A percentile compares a stretch with the other conserved stretches of the same genome.
Conservation (phyloP, 768 basidiomycete genomes). For the Hygrocybe punicea region DNA sequence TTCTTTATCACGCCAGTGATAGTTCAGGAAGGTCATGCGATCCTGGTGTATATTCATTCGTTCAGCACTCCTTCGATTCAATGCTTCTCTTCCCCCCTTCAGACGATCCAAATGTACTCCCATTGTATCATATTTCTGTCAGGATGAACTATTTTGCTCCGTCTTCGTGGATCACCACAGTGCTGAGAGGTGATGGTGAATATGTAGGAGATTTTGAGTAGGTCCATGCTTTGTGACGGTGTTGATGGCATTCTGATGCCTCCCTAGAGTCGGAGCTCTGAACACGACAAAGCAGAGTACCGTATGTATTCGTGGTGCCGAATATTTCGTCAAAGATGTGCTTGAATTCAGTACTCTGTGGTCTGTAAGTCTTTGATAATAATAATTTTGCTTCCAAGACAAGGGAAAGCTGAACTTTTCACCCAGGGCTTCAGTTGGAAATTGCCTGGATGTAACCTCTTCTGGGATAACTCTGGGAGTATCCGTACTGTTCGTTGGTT, state of each 20-base stretch:
- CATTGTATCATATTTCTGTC: constrained; percentile 33
- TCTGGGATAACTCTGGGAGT: constrained; percentile 1
- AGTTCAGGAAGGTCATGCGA: background rate
- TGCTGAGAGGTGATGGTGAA: constrained; percentile 29
- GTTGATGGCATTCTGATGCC: background rate
- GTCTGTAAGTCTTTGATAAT: background rate
- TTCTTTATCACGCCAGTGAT: background rate
- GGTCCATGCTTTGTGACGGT: constrained; percentile 6
- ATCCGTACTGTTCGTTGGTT: background rate
- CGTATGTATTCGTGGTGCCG: constrained; percentile 4
- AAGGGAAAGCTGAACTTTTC: background rate
- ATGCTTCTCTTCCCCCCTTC: constrained; percentile 24
- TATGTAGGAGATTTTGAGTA: constrained; percentile 38
- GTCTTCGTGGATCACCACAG: constrained; percentile 33
- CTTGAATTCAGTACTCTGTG: background rate
- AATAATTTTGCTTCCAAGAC: background rate
- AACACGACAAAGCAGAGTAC: constrained; percentile 7
- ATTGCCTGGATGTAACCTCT: background rate
- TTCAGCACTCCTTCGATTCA: constrained; percentile 10
- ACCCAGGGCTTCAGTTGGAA: background rate
- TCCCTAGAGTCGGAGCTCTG: constrained; percentile 15
- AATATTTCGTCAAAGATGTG: constrained; percentile 2
- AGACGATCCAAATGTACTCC: constrained; percentile 16
- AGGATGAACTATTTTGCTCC: constrained; percentile 37
- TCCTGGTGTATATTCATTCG: constrained; percentile 9